Evolutionary conservation across 164 flowering plant species (phyloP), one percentile per base, ranked within the genome.

Genomic region (Vitis riparia): DNA sequence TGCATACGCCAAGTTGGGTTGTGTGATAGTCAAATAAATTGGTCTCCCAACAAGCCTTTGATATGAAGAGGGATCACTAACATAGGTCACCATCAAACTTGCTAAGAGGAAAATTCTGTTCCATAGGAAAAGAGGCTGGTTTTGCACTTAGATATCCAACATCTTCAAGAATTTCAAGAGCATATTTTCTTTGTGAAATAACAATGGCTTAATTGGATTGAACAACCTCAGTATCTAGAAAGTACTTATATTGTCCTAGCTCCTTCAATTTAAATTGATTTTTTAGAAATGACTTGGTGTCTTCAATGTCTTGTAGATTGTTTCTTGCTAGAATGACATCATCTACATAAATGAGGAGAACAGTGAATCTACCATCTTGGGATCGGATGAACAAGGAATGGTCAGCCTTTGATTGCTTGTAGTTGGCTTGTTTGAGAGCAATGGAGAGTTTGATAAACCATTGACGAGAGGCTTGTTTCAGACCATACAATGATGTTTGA

Each of bases 331-430:
- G 51, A 66, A 66, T 66, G 44, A 66, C 58, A 66, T 66, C 68
- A 66, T 66, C 68, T 66, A 66, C 68, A 51, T 65, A 17, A 52
- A 65, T 8, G 51, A 65, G 68, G 11, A 65, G 68, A 65, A 29
- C 62, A 67, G 62, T 67, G 60, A 67, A 67, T 67, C 30, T 67
- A 67, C 62, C 70, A 67, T 51, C 60, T 67, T 56, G 63, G 70
- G 70, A 68, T 58, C 63, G 11, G 55, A 68, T 17, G 55, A 68
- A 68, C 47, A 68, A 68, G 37, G 70, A 68, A 68, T 68, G 48
- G 58, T 68, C n/a, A 68, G 32, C 70, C 47, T 68, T 68, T 14
- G 52, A 57, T 64, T 64, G 44, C 17, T 17, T 48, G 3, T 61
- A 61, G 48, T 15, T 13, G 19, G 64, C 51, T 61, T 61, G 51